Percentiles rank a stretch among this genome's conserved stretches.
These are phyloP conservation scores for Cinnamomum micranthum DNA, from an alignment of 164 flowering plant genomes.

Conservation along the genomic window DNA sequence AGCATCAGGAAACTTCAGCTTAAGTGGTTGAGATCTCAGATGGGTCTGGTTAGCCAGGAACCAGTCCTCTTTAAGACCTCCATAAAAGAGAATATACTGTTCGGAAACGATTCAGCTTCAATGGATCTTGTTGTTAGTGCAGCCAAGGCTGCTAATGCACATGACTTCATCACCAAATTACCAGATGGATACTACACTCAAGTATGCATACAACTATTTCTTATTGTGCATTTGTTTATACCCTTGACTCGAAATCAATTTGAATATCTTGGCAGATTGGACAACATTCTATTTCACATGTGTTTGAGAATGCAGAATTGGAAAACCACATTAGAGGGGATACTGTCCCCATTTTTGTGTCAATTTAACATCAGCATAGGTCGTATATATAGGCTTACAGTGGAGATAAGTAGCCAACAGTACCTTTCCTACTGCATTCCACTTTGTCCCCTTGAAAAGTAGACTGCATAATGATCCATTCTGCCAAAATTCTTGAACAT, in stretches of 20 bases:
- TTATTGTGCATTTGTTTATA: no score
- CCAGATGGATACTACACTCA: constrained; percentile 52
- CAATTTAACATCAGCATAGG: neutral
- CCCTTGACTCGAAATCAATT: neutral
- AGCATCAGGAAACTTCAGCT: constrained; percentile 34
- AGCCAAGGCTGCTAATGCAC: constrained; percentile 49
- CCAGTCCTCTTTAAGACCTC: constrained; percentile 53
- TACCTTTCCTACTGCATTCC: neutral
- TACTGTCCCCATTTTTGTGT: neutral
- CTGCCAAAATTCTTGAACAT: no score
- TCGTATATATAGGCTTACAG: no score
- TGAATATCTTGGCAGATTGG: no score
- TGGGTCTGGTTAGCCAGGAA: constrained; percentile 52
- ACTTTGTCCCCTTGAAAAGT: neutral
- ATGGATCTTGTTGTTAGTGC: constrained; percentile 36
- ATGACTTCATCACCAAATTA: constrained; percentile 43
- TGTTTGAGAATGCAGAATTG: neutral
- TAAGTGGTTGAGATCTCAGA: constrained; percentile 43
- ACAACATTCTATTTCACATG: no score
- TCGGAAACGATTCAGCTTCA: constrained; percentile 46
- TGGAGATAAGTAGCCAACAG: no score
- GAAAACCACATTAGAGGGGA: no score
- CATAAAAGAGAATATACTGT: constrained; percentile 39
- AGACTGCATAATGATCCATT: neutral
- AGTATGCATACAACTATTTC: constrained; percentile 18